Evolutionary conservation across 2,329 filamentous ascomycete species (phyloP).

Genomic region (Diaporthe helianthi): DNA sequence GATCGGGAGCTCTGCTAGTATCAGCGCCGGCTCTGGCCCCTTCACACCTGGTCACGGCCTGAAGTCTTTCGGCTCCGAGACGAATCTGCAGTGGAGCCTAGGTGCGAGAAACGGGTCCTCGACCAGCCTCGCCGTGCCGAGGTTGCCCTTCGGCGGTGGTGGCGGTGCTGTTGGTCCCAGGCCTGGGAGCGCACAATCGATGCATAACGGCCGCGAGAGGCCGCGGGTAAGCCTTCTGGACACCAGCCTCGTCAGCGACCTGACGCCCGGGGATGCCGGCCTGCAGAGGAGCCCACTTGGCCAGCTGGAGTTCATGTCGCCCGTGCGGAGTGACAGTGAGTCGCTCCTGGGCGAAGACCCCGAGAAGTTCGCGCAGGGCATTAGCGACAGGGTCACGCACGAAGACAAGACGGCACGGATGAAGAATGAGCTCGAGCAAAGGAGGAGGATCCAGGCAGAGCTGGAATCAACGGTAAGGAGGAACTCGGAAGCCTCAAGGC

Average conservation of each 20-base stretch:
- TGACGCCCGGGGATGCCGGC: slow-evolving; percentile 39
- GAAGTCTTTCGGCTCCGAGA: slow-evolving; percentile 48
- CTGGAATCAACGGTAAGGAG: slow-evolving; percentile 19
- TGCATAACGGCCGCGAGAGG: slow-evolving; percentile 45
- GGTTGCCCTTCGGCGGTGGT: not conserved
- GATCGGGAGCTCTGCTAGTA: slow-evolving; percentile 7
- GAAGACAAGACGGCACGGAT: slow-evolving; percentile 37
- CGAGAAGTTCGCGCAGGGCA: slow-evolving; percentile 40
- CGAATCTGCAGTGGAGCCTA: slow-evolving; percentile 48
- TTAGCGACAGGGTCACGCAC: slow-evolving; percentile 38
- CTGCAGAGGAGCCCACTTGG: slow-evolving; percentile 49
- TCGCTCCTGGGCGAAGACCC: slow-evolving; percentile 44
- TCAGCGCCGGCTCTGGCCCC: slow-evolving; percentile 10
- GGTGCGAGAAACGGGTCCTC: slow-evolving; percentile 47
- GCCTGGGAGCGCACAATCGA: slow-evolving; percentile 47
- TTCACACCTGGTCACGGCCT: slow-evolving; percentile 37
- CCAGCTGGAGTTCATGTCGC: slow-evolving; percentile 48
- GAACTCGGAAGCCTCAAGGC: slow-evolving; percentile 6
- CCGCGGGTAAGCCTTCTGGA: slow-evolving; percentile 57
- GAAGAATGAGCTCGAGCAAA: slow-evolving; percentile 24
- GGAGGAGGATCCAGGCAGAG: slow-evolving; percentile 20
- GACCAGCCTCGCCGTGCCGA: slow-evolving; percentile 43
- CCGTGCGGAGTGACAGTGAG: slow-evolving; percentile 36
- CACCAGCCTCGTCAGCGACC: slow-evolving; percentile 49
- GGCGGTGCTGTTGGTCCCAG: slow-evolving; percentile 37